Evolutionary conservation across 2,329 filamentous ascomycete genomes (phyloP).

Genomic region (Nakataea oryzae): DNA sequence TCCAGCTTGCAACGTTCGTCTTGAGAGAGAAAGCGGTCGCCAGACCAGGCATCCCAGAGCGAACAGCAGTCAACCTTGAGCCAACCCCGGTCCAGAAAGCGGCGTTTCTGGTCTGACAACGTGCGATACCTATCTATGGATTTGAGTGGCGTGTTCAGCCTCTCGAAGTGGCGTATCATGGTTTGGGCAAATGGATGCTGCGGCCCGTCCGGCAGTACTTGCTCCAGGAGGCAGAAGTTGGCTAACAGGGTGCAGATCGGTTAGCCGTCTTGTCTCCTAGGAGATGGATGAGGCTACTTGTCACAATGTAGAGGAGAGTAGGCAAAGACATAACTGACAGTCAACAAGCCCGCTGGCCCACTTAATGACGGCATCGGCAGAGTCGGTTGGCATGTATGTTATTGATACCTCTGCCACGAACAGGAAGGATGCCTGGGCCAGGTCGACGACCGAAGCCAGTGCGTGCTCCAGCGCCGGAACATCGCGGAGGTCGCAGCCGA

Average conservation of each 20-base stretch:
- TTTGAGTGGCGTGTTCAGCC: slow-evolving; percentile 68
- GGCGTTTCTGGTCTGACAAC: slow-evolving; percentile 50
- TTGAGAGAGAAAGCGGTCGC: slow-evolving; percentile 51
- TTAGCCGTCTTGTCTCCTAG: slow-evolving; percentile 9
- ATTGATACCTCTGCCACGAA: slow-evolving; percentile 87
- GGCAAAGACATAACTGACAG: slow-evolving; percentile 34
- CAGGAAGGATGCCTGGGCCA: slow-evolving; percentile 52
- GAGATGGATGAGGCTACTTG: too few relatives aligned
- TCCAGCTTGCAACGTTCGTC: slow-evolving; percentile 55
- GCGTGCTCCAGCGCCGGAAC: slow-evolving; percentile 47
- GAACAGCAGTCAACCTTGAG: slow-evolving; percentile 48
- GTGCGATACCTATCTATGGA: slow-evolving; percentile 62
- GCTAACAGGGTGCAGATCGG: slow-evolving; percentile 30
- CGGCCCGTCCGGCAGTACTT: slow-evolving; percentile 68
- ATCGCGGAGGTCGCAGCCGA: slow-evolving; percentile 73
- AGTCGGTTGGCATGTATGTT: slow-evolving; percentile 73
- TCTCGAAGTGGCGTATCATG: slow-evolving; percentile 77
- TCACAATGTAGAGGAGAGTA: background rate
- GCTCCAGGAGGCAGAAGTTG: slow-evolving; percentile 79
- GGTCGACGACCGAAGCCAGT: slow-evolving; percentile 46
- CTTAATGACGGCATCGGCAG: slow-evolving; percentile 61
- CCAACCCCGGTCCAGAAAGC: slow-evolving; percentile 67
- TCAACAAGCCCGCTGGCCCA: slow-evolving; percentile 67
- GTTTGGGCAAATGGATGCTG: slow-evolving; percentile 76
- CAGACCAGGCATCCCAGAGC: slow-evolving; percentile 76